These are phyloP conservation scores for Sporothrix protearum DNA, from an alignment of 2,329 filamentous ascomycete genomes.

Conservation along the genomic window DNA sequence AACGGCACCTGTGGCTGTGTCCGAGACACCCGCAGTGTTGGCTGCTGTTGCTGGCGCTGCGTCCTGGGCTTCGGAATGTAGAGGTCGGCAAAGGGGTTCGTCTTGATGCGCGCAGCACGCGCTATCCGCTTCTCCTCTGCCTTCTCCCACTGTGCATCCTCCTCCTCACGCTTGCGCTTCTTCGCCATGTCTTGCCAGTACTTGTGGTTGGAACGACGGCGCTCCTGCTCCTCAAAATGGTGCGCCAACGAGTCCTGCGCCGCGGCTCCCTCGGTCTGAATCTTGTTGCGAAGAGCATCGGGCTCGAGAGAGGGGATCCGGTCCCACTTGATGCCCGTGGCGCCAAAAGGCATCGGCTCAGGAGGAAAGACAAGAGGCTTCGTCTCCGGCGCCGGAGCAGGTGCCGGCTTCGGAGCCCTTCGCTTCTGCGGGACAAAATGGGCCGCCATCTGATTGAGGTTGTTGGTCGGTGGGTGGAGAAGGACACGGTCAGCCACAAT, in stretches of 20 bases:
- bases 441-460: neutral
- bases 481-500: neutral
- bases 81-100: neutral
- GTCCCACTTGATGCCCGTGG: neutral
- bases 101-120: neutral
- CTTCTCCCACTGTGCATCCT: neutral
- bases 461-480: neutral
- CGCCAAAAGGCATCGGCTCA: neutral
- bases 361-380: too few species aligned
- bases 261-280: neutral
- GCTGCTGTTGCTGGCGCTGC: neutral
- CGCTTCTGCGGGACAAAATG: neutral
- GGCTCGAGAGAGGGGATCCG: neutral
- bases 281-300: neutral
- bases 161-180: constrained; percentile 4
- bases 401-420: neutral
- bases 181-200: neutral
- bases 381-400: too few species aligned
- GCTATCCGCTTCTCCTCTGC: neutral
- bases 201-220: neutral
- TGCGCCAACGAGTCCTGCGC: neutral
- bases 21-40: neutral
- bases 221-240: neutral
- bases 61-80: neutral
- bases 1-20: neutral